Conservation (phyloP, 2,329 filamentous ascomycete species). For the Arachnomyces sp. region DNA sequence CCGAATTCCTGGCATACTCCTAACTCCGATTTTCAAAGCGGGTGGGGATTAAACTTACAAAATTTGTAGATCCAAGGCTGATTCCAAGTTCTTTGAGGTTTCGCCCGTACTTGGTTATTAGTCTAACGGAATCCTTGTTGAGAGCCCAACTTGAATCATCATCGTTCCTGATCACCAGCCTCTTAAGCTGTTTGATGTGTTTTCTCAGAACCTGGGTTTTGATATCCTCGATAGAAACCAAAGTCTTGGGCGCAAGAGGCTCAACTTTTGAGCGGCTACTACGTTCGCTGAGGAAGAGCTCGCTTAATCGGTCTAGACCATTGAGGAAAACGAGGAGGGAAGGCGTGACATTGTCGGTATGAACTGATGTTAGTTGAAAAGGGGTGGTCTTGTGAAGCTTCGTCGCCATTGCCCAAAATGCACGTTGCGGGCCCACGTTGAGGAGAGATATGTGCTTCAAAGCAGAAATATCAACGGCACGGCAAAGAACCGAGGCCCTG, state of each 20-base stretch:
- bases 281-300: constrained; percentile 54
- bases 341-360: constrained; percentile 55
- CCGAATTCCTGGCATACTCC: too few species aligned
- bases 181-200: constrained; percentile 48
- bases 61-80: constrained; percentile 12
- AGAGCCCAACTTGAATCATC: constrained; percentile 48
- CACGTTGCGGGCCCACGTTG: constrained; percentile 55
- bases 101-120: constrained; percentile 11
- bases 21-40: too few species aligned
- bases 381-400: constrained; percentile 48
- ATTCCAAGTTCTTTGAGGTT: constrained; percentile 17
- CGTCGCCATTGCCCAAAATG: constrained; percentile 52
- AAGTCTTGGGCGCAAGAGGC: constrained; percentile 46
- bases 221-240: constrained; percentile 51
- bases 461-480: constrained; percentile 50
- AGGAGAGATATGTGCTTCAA: constrained; percentile 55
- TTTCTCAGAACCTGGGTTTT: constrained; percentile 50
- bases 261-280: constrained; percentile 46
- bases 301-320: constrained; percentile 47
- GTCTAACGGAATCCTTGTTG: constrained; percentile 9
- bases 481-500: constrained; percentile 50
- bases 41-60: too few species aligned
- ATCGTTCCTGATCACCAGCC: constrained; percentile 56
- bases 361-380: constrained; percentile 51
- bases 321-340: constrained; percentile 41